Evolutionary conservation across 495 filamentous ascomycete species (phyloP), one percentile per base, ranked within the genome.

Genomic region (Penicillium maclennaniae): DNA sequence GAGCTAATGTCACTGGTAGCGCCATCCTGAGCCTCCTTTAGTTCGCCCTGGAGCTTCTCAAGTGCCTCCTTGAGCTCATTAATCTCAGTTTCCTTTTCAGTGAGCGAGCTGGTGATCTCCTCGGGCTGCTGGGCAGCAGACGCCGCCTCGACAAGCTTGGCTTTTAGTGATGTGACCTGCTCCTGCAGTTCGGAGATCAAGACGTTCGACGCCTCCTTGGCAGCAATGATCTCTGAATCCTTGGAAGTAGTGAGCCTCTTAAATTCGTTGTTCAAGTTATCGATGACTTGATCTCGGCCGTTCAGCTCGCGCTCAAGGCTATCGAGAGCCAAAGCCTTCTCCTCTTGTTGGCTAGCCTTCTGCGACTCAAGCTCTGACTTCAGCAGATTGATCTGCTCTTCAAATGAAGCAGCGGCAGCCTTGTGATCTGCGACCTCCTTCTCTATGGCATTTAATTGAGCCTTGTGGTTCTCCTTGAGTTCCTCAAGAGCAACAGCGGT

Each of bases 251-350:
- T 62, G 15, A 78, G 47, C 43, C 70, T 72, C 28, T 72, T 61
- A 38, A 77, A 65, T 47, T 79, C 76, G 4, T 53, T 59, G 17
- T 77, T 68, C 26, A 80, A 65, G 34, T 71, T 69, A 16, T 73
- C 71, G 34, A 80, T 63, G 4, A 76, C 74, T 21, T 72, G 69
- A 34, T 70, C 67, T 6, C 70, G 67, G 7, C 74, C 74, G 43
- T 72, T 69, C 27, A 77, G 57, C 44, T 77, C 74, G 7, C 64
- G 63, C 10, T 63, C 53, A 17, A 77, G 59, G 17, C 55, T 54
- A 4, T 78, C 70, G 26, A 79, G 55, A 23, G 69, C 63, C 41
- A 62, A 27, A 3, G 67, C 69, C 37, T 78, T 75, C 20, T 78
- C 71, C 40, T 74, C 70, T 16, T 69, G 67, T n/a, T 68, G 44